Conservation (phyloP, 2,329 filamentous ascomycete genomes). For the Penicillium sp. region DNA sequence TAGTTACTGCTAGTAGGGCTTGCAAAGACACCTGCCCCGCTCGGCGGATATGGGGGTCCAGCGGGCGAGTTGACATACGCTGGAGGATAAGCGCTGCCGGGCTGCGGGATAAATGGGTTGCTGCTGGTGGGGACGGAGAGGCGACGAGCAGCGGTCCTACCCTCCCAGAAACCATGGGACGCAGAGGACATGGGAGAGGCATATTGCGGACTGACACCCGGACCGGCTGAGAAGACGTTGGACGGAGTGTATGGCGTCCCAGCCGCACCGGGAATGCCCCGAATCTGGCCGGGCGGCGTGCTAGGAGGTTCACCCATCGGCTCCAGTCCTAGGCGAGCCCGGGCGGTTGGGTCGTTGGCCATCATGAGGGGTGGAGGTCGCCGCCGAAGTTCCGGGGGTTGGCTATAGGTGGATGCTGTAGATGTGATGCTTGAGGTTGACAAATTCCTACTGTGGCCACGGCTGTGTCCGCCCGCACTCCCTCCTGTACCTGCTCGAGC, state of each 20-base stretch:
- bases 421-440: conserved; percentile 86
- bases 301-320: conserved; percentile 61
- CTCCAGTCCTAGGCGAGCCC: conserved; percentile 66
- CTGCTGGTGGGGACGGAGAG: conserved; percentile 76
- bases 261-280: conserved; percentile 63
- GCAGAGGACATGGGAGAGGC: conserved; percentile 71
- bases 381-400: conserved; percentile 62
- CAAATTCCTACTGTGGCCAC: conserved; percentile 80
- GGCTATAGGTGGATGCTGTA: conserved; percentile 65
- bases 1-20: conserved; percentile 67
- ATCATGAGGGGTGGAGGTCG: conserved; percentile 81
- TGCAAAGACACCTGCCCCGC: conserved; percentile 62
- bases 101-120: conserved; percentile 70
- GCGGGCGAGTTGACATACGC: conserved; percentile 56
- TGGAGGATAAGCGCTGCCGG: conserved; percentile 55
- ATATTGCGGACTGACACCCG: conserved; percentile 74
- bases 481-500: conserved; percentile 75
- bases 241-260: conserved; percentile 82
- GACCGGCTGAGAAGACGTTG: conserved; percentile 69
- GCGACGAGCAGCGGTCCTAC: conserved; percentile 67
- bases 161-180: conserved; percentile 71
- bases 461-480: conserved; percentile 66
- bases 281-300: conserved; percentile 62
- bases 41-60: conserved; percentile 50
- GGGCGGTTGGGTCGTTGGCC: conserved; percentile 63